Evolutionary conservation across 805 yeast genomes (phyloP).

Genomic region (Cyberlindnera euphorbiae): DNA sequence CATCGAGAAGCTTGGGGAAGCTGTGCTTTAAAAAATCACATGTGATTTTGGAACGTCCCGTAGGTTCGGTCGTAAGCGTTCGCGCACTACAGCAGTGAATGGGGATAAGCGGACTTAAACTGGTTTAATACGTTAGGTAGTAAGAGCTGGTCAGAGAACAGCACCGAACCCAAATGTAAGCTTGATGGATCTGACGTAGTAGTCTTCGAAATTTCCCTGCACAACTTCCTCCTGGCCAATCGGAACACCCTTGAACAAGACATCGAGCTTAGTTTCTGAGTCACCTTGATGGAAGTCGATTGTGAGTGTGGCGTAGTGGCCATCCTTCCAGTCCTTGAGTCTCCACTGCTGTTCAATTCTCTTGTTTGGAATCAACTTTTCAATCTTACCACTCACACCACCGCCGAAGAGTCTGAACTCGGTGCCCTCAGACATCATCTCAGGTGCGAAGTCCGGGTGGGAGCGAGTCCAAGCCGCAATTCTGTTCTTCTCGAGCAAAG

Average conservation of each 20-base stretch:
- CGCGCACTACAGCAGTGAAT: no score
- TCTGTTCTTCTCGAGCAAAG: constrained; percentile 71
- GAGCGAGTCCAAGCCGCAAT: constrained; percentile 92
- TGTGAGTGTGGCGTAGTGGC: constrained; percentile 66
- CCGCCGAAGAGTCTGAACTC: constrained; percentile 80
- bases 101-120: no score
- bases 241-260: constrained; percentile 84
- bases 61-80: no score
- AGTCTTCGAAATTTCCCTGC: constrained; percentile 77
- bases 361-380: constrained; percentile 53
- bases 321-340: constrained; percentile 81
- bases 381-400: constrained; percentile 67
- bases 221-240: constrained; percentile 92
- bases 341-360: constrained; percentile 79
- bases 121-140: no score
- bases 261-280: constrained; percentile 79
- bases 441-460: constrained; percentile 49
- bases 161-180: constrained; percentile 93
- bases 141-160: no score
- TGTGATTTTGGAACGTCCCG: constrained; percentile 6
- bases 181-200: constrained; percentile 86
- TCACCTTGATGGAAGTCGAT: constrained; percentile 70
- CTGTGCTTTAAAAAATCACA: constrained; percentile 10
- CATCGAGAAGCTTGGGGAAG: not conserved
- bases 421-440: constrained; percentile 44